Conservation (phyloP, 352 stramenopile species). For the Aphanomyces cochlioides region DNA sequence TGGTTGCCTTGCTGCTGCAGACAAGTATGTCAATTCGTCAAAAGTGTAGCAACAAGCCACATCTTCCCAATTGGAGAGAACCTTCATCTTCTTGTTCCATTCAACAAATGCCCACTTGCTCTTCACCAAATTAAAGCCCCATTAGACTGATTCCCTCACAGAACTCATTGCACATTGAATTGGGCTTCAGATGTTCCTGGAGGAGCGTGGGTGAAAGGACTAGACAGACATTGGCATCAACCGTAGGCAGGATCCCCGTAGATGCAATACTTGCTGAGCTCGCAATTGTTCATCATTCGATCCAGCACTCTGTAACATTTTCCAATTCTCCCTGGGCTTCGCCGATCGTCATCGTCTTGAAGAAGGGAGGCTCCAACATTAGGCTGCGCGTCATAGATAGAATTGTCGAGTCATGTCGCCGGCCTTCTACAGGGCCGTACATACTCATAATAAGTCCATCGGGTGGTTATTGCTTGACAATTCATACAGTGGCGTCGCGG, state of each 20-base stretch:
- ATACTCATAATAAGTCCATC: slow-evolving; percentile 19
- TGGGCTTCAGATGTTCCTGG: background rate
- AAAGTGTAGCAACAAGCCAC: slow-evolving; percentile 2
- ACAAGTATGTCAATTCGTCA: slow-evolving; percentile 20
- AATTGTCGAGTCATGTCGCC: slow-evolving; percentile 18
- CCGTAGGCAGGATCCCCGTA: slow-evolving; percentile 17
- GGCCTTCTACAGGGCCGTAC: slow-evolving; percentile 13
- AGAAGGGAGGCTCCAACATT: too few species aligned
- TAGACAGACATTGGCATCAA: background rate
- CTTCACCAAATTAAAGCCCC: too few species aligned
- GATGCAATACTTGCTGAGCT: background rate
- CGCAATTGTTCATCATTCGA: background rate
- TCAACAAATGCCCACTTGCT: too few species aligned
- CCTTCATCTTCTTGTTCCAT: slow-evolving; percentile 24
- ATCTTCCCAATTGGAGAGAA: slow-evolving; percentile 15
- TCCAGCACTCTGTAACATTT: too few species aligned
- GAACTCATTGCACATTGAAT: slow-evolving; percentile 13
- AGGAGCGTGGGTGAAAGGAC: background rate
- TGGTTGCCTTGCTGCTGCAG: slow-evolving; percentile 2
- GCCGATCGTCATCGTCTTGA: too few species aligned
- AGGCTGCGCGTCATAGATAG: slow-evolving; percentile 5
- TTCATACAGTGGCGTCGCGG: slow-evolving; percentile 18
- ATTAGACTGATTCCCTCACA: slow-evolving; percentile 4
- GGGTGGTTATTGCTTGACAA: slow-evolving; percentile 7
- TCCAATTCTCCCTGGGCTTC: too few species aligned